A percentile compares a stretch with the other conserved stretches of the same genome.
Evolutionary conservation across 208 protist genomes (phyloP).

Genomic region (Leishmania tarentolae): DNA sequence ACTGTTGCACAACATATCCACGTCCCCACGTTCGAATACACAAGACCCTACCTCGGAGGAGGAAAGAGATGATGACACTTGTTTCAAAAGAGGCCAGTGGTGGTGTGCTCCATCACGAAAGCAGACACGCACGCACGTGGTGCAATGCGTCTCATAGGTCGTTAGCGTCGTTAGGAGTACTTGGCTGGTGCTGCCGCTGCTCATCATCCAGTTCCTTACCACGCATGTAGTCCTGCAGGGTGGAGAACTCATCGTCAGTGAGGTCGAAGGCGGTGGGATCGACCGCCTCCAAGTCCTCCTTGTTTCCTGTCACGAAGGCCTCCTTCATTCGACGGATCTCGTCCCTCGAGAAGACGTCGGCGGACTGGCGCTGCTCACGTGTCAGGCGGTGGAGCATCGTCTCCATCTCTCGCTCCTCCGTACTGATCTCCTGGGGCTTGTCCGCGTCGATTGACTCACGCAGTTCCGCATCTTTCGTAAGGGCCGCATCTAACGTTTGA

Average conservation of each 20-base stretch:
- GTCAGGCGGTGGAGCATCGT: constrained; percentile 69
- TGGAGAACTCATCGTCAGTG: constrained; percentile 59
- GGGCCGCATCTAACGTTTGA: constrained; percentile 3
- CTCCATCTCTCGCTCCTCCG: constrained; percentile 71
- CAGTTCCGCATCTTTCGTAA: constrained; percentile 12
- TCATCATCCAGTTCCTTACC: constrained; percentile 5
- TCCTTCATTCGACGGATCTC: constrained; percentile 64
- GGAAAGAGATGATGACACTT: background rate
- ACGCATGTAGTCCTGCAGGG: constrained; percentile 34
- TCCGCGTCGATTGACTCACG: constrained; percentile 17
- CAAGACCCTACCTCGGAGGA: background rate
- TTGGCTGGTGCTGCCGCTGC: background rate
- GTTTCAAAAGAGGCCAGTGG: background rate
- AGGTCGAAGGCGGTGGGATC: constrained; percentile 63
- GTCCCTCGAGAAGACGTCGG: constrained; percentile 67
- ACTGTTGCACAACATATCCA: background rate
- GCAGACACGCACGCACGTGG: background rate
- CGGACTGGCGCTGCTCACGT: constrained; percentile 42
- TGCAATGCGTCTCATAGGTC: constrained; percentile 13
- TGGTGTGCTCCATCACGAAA: background rate
- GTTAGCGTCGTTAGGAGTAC: background rate
- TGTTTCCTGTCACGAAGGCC: constrained; percentile 51
- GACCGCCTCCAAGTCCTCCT: constrained; percentile 42
- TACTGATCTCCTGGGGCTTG: constrained; percentile 37
- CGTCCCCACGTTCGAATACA: background rate